A percentile compares a stretch with the other conserved stretches of the same genome.
These are phyloP conservation scores for Aspergillus incahuasiensis DNA, from an alignment of 495 filamentous ascomycete species.

Conservation along the genomic window DNA sequence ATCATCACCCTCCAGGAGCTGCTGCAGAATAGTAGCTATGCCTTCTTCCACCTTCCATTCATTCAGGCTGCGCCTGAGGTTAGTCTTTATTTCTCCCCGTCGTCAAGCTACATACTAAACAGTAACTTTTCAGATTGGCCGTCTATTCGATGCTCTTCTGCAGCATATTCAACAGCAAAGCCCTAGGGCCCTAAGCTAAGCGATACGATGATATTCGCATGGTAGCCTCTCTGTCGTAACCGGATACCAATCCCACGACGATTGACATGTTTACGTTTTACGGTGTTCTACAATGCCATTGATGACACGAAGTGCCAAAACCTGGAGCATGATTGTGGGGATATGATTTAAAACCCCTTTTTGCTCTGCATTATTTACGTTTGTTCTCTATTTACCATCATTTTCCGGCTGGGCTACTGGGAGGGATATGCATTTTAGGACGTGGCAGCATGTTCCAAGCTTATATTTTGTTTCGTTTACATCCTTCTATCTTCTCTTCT, in stretches of 20 bases:
- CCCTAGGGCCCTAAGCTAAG: constrained; percentile 38
- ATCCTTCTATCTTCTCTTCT: constrained; percentile 10
- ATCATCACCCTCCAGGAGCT: constrained; percentile 88
- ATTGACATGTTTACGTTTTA: constrained; percentile 25
- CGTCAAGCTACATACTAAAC: constrained; percentile 11
- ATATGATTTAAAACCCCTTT: constrained; percentile 21
- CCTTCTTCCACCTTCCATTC: constrained; percentile 89
- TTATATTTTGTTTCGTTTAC: constrained; percentile 21
- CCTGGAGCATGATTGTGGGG: constrained; percentile 16
- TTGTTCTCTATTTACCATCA: constrained; percentile 35
- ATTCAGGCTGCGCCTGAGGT: constrained; percentile 87
- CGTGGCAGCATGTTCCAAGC: constrained; percentile 22
- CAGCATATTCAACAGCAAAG: constrained; percentile 50
- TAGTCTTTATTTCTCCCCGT: constrained; percentile 16
- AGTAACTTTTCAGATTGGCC: constrained; percentile 37
- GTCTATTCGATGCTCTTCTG: constrained; percentile 47
- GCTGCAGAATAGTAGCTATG: constrained; percentile 80
- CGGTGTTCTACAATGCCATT: constrained; percentile 27
- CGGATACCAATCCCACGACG: constrained; percentile 22
- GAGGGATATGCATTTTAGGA: constrained; percentile 27
- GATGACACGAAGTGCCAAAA: constrained; percentile 21
- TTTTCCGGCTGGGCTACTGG: constrained; percentile 30
- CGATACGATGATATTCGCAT: constrained; percentile 15
- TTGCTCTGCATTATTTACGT: constrained; percentile 25
- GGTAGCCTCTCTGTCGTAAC: constrained; percentile 16